These are phyloP conservation scores for Cyclotella sp. DNA, from an alignment of 108 stramenopile species.

Conservation along the genomic window DNA sequence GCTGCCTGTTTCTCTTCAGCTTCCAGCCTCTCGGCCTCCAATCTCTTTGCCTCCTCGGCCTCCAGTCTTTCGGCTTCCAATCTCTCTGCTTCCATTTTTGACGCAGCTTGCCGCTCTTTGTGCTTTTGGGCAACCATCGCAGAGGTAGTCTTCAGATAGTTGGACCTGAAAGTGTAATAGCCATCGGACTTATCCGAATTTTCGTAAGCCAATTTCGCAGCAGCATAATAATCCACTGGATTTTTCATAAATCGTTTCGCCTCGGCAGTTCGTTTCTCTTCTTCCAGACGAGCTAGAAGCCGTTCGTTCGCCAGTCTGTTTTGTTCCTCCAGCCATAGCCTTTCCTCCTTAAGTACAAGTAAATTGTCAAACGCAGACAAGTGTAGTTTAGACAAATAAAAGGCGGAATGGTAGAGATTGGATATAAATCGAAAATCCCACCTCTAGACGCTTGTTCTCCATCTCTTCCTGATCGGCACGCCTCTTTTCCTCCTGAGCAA, in stretches of 20 bases:
- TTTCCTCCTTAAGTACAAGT: background rate
- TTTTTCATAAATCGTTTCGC: background rate
- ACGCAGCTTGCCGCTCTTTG: conserved; percentile 4
- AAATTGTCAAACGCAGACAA: background rate
- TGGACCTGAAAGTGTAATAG: conserved; percentile 23
- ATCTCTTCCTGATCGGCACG: background rate
- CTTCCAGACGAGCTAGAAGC: background rate
- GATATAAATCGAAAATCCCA: background rate
- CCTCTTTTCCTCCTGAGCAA: background rate
- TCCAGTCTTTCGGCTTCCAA: conserved; percentile 6
- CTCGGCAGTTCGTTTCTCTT: background rate
- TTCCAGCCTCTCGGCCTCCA: background rate
- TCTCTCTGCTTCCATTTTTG: conserved; percentile 1
- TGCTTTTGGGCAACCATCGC: conserved; percentile 27
- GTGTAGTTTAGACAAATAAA: background rate
- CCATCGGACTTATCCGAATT: conserved; percentile 8
- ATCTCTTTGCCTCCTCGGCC: conserved; percentile 10
- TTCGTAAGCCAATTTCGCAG: conserved; percentile 36
- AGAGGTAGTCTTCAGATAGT: conserved; percentile 9
- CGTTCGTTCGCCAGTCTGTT: conserved; percentile 13
- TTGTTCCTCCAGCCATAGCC: conserved; percentile 13
- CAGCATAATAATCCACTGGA: conserved; percentile 36
- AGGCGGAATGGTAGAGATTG: background rate
- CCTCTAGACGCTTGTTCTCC: conserved; percentile 1
- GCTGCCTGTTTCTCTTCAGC: conserved; percentile 20